Evolutionary conservation across 352 stramenopile genomes (phyloP).

Genomic region (Phytophthora foliorum): DNA sequence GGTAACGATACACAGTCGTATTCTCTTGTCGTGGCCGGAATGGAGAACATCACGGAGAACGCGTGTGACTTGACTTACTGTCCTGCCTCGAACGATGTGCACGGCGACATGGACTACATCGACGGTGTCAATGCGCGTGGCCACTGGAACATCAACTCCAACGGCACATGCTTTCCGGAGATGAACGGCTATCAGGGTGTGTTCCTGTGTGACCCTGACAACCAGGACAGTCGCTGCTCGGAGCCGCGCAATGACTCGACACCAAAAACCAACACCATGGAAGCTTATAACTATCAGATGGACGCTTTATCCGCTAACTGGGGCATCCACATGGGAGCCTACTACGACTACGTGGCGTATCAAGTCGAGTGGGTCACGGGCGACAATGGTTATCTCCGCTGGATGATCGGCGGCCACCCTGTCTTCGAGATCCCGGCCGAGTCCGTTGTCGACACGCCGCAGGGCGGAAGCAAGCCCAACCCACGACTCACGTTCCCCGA

Average conservation of each 20-base stretch:
- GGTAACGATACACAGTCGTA: constrained; percentile 56
- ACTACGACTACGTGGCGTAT: constrained; percentile 70
- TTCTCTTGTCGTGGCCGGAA: constrained; percentile 48
- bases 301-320: constrained; percentile 80
- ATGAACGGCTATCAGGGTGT: constrained; percentile 76
- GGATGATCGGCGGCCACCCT: constrained; percentile 67
- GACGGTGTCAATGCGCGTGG: constrained; percentile 47
- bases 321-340: constrained; percentile 69
- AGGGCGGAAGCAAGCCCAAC: constrained; percentile 58
- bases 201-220: constrained; percentile 74
- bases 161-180: constrained; percentile 68
- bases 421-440: constrained; percentile 80
- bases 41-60: constrained; percentile 58
- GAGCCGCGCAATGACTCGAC: constrained; percentile 57
- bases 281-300: constrained; percentile 78
- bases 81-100: constrained; percentile 60
- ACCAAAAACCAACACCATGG: constrained; percentile 65
- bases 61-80: constrained; percentile 55
- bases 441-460: constrained; percentile 53
- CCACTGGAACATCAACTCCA: constrained; percentile 75
- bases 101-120: constrained; percentile 64
- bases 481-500: constrained; percentile 69
- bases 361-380: constrained; percentile 81
- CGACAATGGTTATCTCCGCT: constrained; percentile 71
- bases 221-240: constrained; percentile 55